A percentile compares a stretch with the other conserved stretches of the same genome.
These are phyloP conservation scores for Leccinellum rugosiceps DNA, from an alignment of 768 basidiomycete species.

Conservation along the genomic window DNA sequence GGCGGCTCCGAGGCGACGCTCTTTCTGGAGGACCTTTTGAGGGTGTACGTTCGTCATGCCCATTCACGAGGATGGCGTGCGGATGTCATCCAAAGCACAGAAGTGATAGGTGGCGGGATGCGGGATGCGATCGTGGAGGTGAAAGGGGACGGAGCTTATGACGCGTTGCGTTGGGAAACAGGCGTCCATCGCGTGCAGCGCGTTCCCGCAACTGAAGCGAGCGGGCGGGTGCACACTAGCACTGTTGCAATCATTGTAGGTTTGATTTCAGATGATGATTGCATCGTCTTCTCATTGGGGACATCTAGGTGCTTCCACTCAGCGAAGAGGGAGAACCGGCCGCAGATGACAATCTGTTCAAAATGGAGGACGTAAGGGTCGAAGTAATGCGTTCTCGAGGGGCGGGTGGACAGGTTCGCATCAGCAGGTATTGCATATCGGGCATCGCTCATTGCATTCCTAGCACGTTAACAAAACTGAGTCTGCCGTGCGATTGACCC, in stretches of 20 bases:
- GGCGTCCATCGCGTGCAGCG: slow-evolving; percentile 96
- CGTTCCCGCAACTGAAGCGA: slow-evolving; percentile 86
- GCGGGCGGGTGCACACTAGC: slow-evolving; percentile 88
- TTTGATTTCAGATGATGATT: slow-evolving; percentile 7
- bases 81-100: slow-evolving; percentile 54
- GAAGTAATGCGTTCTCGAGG: slow-evolving; percentile 98
- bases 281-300: not conserved
- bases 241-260: slow-evolving; percentile 83
- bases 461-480: slow-evolving; percentile 99
- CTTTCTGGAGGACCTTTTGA: slow-evolving; percentile 71
- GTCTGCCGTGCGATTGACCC: slow-evolving; percentile 92
- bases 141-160: slow-evolving; percentile 75
- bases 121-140: slow-evolving; percentile 81
- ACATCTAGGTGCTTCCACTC: slow-evolving; percentile 73
- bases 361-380: slow-evolving; percentile 80
- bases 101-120: slow-evolving; percentile 59
- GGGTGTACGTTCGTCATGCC: slow-evolving; percentile 78
- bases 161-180: slow-evolving; percentile 81
- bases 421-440: not conserved
- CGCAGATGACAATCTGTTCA: slow-evolving; percentile 61
- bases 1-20: slow-evolving; percentile 88
- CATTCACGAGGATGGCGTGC: slow-evolving; percentile 57
- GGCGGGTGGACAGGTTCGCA: slow-evolving; percentile 86
- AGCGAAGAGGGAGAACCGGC: slow-evolving; percentile 59
- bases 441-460: not conserved